Evolutionary conservation across 2,329 filamentous ascomycete genomes (phyloP).

Genomic region (Grosmannia huntii): DNA sequence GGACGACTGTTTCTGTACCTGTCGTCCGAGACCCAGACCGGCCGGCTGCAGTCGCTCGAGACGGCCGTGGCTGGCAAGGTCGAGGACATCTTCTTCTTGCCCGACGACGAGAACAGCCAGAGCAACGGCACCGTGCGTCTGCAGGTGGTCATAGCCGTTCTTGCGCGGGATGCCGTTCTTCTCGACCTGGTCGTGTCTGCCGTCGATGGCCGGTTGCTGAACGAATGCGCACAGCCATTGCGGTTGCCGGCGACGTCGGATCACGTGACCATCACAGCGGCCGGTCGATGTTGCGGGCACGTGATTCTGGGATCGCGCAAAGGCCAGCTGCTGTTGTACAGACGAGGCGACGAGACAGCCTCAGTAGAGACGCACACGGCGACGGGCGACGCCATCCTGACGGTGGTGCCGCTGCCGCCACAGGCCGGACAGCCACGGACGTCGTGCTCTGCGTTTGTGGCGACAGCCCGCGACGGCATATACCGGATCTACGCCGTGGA

Average conservation of each 20-base stretch:
- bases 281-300: conserved; percentile 12
- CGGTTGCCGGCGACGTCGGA: background rate
- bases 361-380: conserved; percentile 15
- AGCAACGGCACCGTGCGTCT: background rate
- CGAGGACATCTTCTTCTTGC: conserved; percentile 34
- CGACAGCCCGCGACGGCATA: conserved; percentile 64
- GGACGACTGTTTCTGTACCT: conserved; percentile 35
- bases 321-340: conserved; percentile 32
- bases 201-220: background rate
- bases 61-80: conserved; percentile 33
- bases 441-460: conserved; percentile 46
- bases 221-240: background rate
- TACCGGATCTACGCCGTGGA: conserved; percentile 48
- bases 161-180: conserved; percentile 27
- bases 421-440: conserved; percentile 12
- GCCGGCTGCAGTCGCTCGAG: conserved; percentile 13
- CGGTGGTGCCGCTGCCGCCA: conserved; percentile 37
- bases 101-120: background rate
- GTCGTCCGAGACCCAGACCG: conserved; percentile 11
- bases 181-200: background rate
- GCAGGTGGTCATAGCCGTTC: conserved; percentile 30
- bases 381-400: conserved; percentile 45
- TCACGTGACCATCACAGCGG: conserved; percentile 6
- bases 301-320: conserved; percentile 42
- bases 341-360: conserved; percentile 14